Evolutionary conservation across 2,329 filamentous ascomycete species (phyloP).

Genomic region (Coniochaeta sp.): DNA sequence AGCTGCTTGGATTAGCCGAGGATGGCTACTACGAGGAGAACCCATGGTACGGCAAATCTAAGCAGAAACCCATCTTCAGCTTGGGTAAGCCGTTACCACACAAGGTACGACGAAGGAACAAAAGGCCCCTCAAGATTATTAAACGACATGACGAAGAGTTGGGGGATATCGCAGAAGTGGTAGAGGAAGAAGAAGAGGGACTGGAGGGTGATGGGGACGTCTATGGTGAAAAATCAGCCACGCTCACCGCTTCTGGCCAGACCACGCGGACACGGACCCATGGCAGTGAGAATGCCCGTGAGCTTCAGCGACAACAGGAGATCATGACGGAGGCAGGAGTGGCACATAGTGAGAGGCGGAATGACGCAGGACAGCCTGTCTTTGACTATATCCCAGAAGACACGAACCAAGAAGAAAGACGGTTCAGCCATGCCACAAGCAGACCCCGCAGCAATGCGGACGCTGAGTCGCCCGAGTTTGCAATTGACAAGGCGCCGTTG

Average conservation of each 20-base stretch:
- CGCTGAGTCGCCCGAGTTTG: background rate
- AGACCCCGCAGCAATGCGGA: background rate
- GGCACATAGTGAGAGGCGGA: background rate
- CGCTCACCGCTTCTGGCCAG: background rate
- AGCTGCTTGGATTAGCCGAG: conserved; percentile 2
- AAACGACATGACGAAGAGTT: conserved; percentile 2
- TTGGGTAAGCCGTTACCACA: conserved; percentile 16
- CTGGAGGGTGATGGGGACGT: background rate
- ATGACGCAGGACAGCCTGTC: background rate
- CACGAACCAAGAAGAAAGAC: background rate
- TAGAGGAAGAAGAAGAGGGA: background rate
- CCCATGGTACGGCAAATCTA: conserved; percentile 14
- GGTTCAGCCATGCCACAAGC: background rate
- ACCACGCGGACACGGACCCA: background rate
- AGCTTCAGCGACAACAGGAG: background rate
- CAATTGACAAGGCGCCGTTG: background rate
- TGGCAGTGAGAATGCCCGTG: background rate
- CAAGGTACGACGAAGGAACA: conserved; percentile 6
- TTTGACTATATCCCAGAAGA: background rate
- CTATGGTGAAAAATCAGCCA: background rate
- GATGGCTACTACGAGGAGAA: conserved; percentile 16
- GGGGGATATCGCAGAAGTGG: conserved; percentile 1
- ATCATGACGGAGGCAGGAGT: background rate
- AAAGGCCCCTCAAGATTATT: background rate
- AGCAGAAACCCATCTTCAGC: conserved; percentile 16